A percentile compares a stretch with the other conserved stretches of the same genome.
These are phyloP conservation scores for Crithidia bombi DNA, from an alignment of 208 protist genomes.

Conservation along the genomic window DNA sequence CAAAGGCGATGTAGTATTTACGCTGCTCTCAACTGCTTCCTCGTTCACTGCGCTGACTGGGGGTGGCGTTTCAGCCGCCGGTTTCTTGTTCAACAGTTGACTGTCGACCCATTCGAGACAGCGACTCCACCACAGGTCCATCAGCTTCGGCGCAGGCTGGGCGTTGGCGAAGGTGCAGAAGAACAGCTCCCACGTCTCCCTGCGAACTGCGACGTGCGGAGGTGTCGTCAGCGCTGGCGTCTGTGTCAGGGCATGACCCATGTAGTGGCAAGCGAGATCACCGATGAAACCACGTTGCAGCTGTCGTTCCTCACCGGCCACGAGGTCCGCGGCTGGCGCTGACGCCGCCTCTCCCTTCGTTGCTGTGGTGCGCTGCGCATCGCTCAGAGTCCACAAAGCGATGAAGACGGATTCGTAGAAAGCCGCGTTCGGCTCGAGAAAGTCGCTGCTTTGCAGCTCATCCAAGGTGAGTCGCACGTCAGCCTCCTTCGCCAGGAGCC, in stretches of 20 bases:
- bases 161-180: conserved; percentile 55
- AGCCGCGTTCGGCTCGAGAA: conserved; percentile 51
- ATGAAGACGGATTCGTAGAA: conserved; percentile 58
- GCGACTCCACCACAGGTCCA: conserved; percentile 81
- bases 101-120: conserved; percentile 39
- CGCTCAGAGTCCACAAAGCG: conserved; percentile 8
- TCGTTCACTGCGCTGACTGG: no score
- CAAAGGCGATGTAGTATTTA: no score
- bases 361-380: neutral
- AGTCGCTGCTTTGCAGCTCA: conserved; percentile 49
- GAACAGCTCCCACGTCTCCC: conserved; percentile 61
- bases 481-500: conserved; percentile 26
- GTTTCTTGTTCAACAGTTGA: neutral
- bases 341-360: neutral
- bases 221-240: neutral
- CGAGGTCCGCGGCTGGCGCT: neutral
- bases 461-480: conserved; percentile 60
- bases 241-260: conserved; percentile 64
- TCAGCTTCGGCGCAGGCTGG: conserved; percentile 69
- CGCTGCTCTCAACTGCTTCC: no score
- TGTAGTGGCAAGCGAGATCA: conserved; percentile 72
- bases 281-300: conserved; percentile 37
- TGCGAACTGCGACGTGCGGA: conserved; percentile 19
- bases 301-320: conserved; percentile 32
- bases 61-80: neutral